Base-by-base conservation (phyloP, 495 filamentous ascomycete genomes). In the Daldinia vernicosa region DNA sequence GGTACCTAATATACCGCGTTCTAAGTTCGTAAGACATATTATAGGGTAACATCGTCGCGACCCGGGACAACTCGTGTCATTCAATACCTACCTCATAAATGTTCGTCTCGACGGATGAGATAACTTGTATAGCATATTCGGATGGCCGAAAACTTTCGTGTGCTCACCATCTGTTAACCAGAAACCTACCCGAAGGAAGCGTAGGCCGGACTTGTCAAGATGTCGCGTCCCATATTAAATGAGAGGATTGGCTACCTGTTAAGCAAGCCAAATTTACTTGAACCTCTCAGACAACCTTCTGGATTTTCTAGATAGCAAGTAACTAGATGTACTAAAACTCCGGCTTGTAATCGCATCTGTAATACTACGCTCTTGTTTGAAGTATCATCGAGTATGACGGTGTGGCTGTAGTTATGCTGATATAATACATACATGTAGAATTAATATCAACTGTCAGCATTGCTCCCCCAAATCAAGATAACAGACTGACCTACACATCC, bases 81-180 rank as follows among this genome's bases (percentile, higher is more conserved):
- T 57, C 17, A 32, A 64, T 57, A 56, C 30, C 32, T 35, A 35
- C 32, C 3, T 35, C 32, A 37, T 67, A 47, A 60, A 43, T 37
- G 35, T 60, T 24, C 60, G 60, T 54, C 56, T 61, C 57, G 33
- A 61, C 28, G 51, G 67, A 59, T 59, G 60, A 33, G 32, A 69
- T 65, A 57, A 65, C 54, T 70, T 45, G 54, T 61, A 70, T 70
- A 43, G n/a, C 19, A 60, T 62, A 52, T 71, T 63, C 45, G 59
- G 53, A 59, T 37, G 54, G 45, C 59, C 63, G 69, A 63, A 59
- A 52, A 72, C 53, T 63, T 58, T 60, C 53, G n/a, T 66, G 56
- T 56, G 60, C 14, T 55, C 54, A 61, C 67, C 55, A 28, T 17
- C 37, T 40, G 1, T 45, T 19, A n/a, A 27, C 22, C 5, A 56